A percentile compares a stretch with the other conserved stretches of the same genome.
These are phyloP conservation scores for Bimuria novae-zelandiae DNA, from an alignment of 2,329 filamentous ascomycete species.

Conservation along the genomic window DNA sequence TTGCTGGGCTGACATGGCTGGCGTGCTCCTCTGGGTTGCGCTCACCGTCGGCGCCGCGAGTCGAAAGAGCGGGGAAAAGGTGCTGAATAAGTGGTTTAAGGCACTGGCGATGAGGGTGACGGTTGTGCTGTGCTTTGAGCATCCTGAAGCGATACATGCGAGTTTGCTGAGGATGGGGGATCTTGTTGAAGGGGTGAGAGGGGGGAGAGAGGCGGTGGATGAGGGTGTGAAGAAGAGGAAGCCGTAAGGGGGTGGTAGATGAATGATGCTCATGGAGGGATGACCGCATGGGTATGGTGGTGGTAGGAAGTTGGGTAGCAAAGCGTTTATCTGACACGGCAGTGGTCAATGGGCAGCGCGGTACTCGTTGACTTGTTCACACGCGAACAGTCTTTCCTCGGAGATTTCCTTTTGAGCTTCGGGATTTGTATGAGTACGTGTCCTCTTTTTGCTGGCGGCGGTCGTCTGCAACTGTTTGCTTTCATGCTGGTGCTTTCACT, in stretches of 20 bases:
- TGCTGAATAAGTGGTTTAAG: constrained; percentile 35
- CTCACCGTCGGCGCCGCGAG: constrained; percentile 41
- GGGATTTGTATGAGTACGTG: too few species aligned
- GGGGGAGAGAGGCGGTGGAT: not conserved
- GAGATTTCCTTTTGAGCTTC: too few species aligned
- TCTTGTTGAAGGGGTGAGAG: constrained; percentile 24
- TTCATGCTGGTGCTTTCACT: too few species aligned
- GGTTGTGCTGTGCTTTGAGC: constrained; percentile 44
- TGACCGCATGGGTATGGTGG: too few species aligned
- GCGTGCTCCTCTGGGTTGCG: constrained; percentile 45
- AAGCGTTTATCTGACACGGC: too few species aligned
- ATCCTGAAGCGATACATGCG: constrained; percentile 36
- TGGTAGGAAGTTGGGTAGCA: too few species aligned
- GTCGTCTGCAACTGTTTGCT: too few species aligned
- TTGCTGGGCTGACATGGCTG: constrained; percentile 44
- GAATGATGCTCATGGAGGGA: too few species aligned
- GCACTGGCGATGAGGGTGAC: constrained; percentile 38
- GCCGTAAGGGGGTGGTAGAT: not conserved
- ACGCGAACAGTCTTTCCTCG: too few species aligned
- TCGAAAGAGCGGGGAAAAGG: constrained; percentile 22
- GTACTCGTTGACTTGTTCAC: too few species aligned
- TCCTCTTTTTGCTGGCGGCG: too few species aligned
- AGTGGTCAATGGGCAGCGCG: too few species aligned
- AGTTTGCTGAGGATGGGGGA: constrained; percentile 35
- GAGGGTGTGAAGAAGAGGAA: constrained; percentile 1